Base-by-base conservation (phyloP, 345 rosid genomes). In the Toxicodendron radicans region DNA sequence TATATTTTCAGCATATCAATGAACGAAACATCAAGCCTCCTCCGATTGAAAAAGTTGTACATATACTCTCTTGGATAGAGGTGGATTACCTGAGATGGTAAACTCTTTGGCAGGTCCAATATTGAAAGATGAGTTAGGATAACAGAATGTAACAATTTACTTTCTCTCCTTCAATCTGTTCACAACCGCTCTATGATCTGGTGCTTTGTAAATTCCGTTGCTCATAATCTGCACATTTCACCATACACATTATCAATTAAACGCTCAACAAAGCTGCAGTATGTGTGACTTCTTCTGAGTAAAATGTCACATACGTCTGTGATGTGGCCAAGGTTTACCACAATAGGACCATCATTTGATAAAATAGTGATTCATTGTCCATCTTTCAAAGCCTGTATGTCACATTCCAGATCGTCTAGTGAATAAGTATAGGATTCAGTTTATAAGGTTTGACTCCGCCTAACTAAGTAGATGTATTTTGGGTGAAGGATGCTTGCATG, bases 131-230 rank as follows among this genome's bases (percentile, higher is more conserved):
- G 76, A 62, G 24, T 65, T 57, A 5, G 84, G 89, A 45, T 74
- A 77, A 76, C 84, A 81, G 71, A 83, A 75, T 7, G 85, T 81
- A 7, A 69, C 83, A 58, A 81, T 71, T 17, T 82, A 81, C 41
- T 54, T 43, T 24, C 87, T 71, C 51, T 86, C 86, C 48, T 76
- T 83, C 5, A 64, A 64, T 53, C 79, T 73, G 58, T 84, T 83
- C 48, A 80, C 85, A 17, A 85, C 58, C 5, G 80, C 88, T 58
- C 90, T 79, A 71, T 88, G 90, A 66, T 84, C 79, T 0, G 81
- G 80, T 64, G 84, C 83, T 65, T 76, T 83, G 63, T 84, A 82
- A 7, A 80, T 58, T 66, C 81, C 82, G 33, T 80, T 82, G 83
- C 83, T 84, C 67, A 78, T 80, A 21, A 80, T 79, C 84, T 78